Percentiles rank a stretch among this genome's conserved stretches.
These are phyloP conservation scores for Trichoderma semiorbis DNA, from an alignment of 2,329 filamentous ascomycete genomes.

Conservation along the genomic window DNA sequence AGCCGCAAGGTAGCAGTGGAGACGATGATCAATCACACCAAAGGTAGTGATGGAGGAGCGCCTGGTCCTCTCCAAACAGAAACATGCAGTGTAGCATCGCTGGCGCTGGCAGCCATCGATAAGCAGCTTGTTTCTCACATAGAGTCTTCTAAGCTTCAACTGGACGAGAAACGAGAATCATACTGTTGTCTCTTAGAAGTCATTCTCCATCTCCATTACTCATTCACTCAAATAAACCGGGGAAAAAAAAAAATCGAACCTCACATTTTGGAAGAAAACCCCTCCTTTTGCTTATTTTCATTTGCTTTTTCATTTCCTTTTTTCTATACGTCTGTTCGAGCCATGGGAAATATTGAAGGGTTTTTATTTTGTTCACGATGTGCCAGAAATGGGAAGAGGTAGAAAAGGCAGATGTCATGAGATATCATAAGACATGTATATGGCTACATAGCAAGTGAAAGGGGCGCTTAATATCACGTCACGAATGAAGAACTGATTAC, in stretches of 20 bases:
- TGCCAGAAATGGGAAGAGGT: background rate
- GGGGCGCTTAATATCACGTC: background rate
- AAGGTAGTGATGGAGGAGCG: background rate
- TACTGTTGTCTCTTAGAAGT: background rate
- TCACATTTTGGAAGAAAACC: background rate
- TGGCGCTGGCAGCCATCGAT: conserved; percentile 17
- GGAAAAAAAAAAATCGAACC: background rate
- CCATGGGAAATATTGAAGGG: background rate
- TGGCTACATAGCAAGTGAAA: background rate
- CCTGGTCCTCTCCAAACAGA: background rate
- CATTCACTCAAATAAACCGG: background rate
- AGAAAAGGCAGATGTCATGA: background rate
- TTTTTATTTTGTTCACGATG: background rate
- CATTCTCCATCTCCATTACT: background rate
- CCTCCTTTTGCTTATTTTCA: background rate
- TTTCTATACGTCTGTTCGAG: background rate
- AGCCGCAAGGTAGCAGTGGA: conserved; percentile 17
- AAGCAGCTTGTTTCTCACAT: background rate
- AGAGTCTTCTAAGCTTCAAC: background rate
- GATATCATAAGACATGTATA: background rate
- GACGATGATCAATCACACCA: background rate
- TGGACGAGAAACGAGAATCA: background rate
- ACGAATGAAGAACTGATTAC: background rate
- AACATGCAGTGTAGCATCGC: background rate
- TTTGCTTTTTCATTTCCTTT: background rate